Evolutionary conservation across 1,284 basidiomycete species (phyloP).

Genomic region (Trametes hirsuta): DNA sequence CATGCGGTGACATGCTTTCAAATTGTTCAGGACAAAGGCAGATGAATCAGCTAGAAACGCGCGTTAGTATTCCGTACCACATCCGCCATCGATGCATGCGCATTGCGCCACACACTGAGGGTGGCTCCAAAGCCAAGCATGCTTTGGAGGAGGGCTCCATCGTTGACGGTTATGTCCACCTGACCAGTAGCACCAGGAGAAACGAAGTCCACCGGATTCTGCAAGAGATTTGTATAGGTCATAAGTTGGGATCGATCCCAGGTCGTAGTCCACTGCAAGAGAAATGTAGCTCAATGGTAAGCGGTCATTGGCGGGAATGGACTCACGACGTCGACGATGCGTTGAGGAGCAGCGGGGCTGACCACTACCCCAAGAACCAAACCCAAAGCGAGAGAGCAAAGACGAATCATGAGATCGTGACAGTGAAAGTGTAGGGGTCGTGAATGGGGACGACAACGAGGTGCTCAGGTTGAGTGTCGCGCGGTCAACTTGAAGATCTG

Average conservation of each 20-base stretch:
- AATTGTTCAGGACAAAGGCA: constrained; percentile 45
- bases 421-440: neutral
- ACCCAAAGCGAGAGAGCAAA: neutral
- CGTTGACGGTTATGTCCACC: constrained; percentile 49
- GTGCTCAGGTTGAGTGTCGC: neutral
- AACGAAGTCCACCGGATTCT: constrained; percentile 41
- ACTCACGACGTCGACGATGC: constrained; percentile 42
- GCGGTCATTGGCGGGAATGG: neutral
- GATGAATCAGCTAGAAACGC: constrained; percentile 50
- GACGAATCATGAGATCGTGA: neutral
- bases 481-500: neutral
- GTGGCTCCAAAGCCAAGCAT: constrained; percentile 53
- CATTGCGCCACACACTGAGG: constrained; percentile 41
- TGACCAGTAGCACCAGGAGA: constrained; percentile 42
- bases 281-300: neutral
- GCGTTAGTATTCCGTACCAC: neutral
- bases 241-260: constrained; percentile 42
- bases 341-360: constrained; percentile 28
- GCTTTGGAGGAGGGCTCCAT: constrained; percentile 44
- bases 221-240: constrained; percentile 35
- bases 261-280: constrained; percentile 39
- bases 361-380: neutral
- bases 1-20: constrained; percentile 41
- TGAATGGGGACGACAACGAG: no score
- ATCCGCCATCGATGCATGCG: no score